phyloP scores from a whole-genome alignment of 345 rosid genomes.

The Kandelia obovata region DNA sequence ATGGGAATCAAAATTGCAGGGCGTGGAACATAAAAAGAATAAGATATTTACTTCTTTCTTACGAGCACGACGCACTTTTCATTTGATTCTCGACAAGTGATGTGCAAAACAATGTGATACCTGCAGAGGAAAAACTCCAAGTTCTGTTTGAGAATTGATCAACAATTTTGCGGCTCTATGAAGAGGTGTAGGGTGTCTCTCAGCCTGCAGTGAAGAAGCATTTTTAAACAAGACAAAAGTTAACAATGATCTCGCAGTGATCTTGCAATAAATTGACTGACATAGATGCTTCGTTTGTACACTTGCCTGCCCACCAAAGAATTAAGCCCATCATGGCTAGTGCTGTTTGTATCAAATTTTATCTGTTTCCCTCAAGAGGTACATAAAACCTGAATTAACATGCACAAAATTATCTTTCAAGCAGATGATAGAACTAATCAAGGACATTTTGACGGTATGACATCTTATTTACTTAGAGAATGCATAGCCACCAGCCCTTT shows the following conservation, averaged over 20 bases:
- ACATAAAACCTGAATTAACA: conserved; percentile 8
- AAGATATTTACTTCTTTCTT: background rate
- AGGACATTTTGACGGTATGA: background rate
- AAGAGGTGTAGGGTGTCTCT: conserved; percentile 10
- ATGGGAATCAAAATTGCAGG: no score
- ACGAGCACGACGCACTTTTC: no score
- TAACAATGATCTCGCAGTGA: no score
- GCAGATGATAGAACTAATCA: background rate
- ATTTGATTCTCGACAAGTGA: no score
- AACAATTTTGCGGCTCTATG: conserved; percentile 17
- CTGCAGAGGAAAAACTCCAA: conserved; percentile 20
- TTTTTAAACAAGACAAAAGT: no score
- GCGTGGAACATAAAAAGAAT: background rate
- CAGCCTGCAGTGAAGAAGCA: background rate
- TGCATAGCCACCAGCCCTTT: background rate
- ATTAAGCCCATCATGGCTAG: conserved; percentile 26
- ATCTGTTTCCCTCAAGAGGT: conserved; percentile 13
- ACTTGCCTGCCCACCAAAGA: conserved; percentile 16
- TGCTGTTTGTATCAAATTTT: conserved; percentile 17
- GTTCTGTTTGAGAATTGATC: conserved; percentile 15
- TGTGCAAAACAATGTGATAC: background rate
- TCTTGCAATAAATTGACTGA: background rate
- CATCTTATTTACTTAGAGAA: no score
- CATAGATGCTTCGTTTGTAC: background rate
- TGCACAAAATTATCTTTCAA: background rate